Evolutionary conservation across 495 filamentous ascomycete species (phyloP), one percentile per base, ranked within the genome.

Genomic region (Penicillium paxilli): DNA sequence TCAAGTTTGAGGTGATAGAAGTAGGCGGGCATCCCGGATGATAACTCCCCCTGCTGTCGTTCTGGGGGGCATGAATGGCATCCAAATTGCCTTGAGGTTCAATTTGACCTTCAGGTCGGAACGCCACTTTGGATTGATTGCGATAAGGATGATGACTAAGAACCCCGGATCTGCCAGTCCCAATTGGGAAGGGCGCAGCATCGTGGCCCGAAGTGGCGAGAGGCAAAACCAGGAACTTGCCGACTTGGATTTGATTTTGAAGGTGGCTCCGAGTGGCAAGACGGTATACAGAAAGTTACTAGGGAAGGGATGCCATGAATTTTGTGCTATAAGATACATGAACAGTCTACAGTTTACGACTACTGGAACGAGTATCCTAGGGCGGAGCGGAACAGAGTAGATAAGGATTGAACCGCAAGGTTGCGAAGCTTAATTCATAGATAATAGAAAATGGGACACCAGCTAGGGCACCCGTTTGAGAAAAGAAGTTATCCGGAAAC

Each of bases 1-100:
- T 98, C 93, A 64, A 98, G 83, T 60, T 86, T 85, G 24, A 98
- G 68, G 64, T 98, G 93, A 62, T 92, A 98, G 71, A 91, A 92
- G 72, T 94, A 96, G 28, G 88, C 85, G 74, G 89, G 89, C 91
- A 89, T 86, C 51, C 65, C 70, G 71, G 59, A 58, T 54, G 57
- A 67, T 64, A 47, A 51, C 54, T 74, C 71, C 70, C 60, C 64
- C 67, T 58, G 52, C 44, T 44, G 22, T 45, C 48, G 23, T 41
- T 32, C n/a, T n/a, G n/a, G n/a, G n/a, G 49, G 24, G 23, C 40
- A 23, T 42, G 19, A 42, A 42, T 42, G 19, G n/a, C 1, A 23
- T 22, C 40, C 14, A 4, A 20, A 23, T 12, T 2, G 19, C 23
- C 8, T 49, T n/a, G n/a, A n/a, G n/a, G n/a, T n/a, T n/a, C n/a